These are phyloP conservation scores for Nasturtium officinale DNA, from an alignment of 345 rosid genomes.

Conservation along the genomic window DNA sequence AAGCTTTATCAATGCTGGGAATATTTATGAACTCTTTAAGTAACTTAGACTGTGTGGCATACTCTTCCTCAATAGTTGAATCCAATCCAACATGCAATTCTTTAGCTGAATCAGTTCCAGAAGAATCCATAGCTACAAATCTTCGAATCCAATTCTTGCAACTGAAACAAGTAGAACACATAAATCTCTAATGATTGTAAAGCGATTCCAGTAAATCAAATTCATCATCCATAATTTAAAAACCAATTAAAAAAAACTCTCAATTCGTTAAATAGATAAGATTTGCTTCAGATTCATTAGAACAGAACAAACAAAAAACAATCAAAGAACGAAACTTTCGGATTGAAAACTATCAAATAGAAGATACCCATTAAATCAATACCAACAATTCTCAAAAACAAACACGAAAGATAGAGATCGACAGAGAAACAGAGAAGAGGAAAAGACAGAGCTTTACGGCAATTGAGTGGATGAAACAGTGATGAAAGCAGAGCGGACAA, in stretches of 20 bases:
- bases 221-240: background rate
- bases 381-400: background rate
- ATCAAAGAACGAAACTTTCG: conserved; percentile 27
- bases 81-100: conserved; percentile 56
- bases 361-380: conserved; percentile 18
- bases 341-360: background rate
- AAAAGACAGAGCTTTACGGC: conserved; percentile 42
- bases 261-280: background rate
- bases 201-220: background rate
- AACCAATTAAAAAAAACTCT: background rate
- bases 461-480: conserved; percentile 11
- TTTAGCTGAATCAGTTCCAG: conserved; percentile 40
- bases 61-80: conserved; percentile 61
- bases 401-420: conserved; percentile 8
- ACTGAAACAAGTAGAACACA: conserved; percentile 33
- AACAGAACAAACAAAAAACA: conserved; percentile 12
- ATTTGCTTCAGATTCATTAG: background rate
- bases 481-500: conserved; percentile 6
- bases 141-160: conserved; percentile 38
- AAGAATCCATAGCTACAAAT: conserved; percentile 55
- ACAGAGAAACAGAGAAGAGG: conserved; percentile 4
- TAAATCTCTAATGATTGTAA: background rate
- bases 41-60: conserved; percentile 67
- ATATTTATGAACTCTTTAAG: conserved; percentile 68
- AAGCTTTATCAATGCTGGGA: conserved; percentile 74